Evolutionary conservation across 805 yeast genomes (phyloP), one percentile per base, ranked within the genome.

Genomic region (Candida multigemmis): DNA sequence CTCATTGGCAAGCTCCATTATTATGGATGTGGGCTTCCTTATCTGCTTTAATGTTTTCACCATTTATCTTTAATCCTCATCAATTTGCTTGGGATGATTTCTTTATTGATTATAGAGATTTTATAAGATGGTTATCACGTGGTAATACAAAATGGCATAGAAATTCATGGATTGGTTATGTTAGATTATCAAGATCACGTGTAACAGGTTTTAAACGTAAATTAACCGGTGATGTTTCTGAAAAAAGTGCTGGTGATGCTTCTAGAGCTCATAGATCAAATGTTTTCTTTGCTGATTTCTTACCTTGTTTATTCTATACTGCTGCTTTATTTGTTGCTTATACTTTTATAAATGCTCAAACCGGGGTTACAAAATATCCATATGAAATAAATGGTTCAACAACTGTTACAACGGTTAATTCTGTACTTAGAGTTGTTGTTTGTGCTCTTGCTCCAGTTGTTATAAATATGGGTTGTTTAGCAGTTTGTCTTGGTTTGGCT

Each of bases 21-120:
- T 58, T 89, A 37, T 91, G 96, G 96, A 91, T 91, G 74, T 91
- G 97, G 96, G 79, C 91, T 33, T 80, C 94, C 12, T 65, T 86
- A 42, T 68, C 86, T 25, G 83, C 97, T 3, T 69, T 91, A 61
- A 71, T 85, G 61, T 74, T 85, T 42, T 79, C 97, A 25, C 98
- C 98, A 46, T 86, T 89, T 56, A 50, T 91, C 35, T 91, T 85
- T 74, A 91, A 91, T 62, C 98, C 98, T 25, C 96, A 89, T 62
- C 97, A 91, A 66, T 91, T 87, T 57, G 76, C 96, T 27, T 80
- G 93, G 87, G 82, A 78, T 52, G 96, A 87, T 60, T 89, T 81
- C 74, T 85, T 89, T 61, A 75, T 89, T 53, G 98, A 91, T 57
- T 91, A 91, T 72, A 75, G 95, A 56, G 94, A 85, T 50, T 91